These are phyloP conservation scores for Tulasnella sp. DNA, from an alignment of 768 basidiomycete species.

Conservation along the genomic window DNA sequence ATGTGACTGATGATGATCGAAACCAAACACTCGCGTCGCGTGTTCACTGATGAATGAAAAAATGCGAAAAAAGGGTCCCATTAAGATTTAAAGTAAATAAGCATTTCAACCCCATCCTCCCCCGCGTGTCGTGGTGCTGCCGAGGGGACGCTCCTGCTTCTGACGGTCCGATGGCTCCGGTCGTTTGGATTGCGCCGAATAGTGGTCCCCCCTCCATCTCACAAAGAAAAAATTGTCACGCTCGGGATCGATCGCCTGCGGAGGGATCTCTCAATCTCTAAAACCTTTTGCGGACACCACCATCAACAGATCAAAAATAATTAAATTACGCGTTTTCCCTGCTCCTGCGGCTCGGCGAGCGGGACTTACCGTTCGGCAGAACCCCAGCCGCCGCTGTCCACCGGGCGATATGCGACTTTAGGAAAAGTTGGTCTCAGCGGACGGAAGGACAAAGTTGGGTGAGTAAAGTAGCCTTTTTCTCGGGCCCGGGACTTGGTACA, in stretches of 20 bases:
- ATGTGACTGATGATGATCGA: background rate
- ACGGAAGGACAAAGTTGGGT: background rate
- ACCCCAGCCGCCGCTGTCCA: background rate
- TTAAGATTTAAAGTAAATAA: conserved; percentile 29
- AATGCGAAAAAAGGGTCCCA: background rate
- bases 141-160: conserved; percentile 16
- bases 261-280: conserved; percentile 8
- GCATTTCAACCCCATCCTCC: conserved; percentile 4
- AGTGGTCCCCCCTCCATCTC: background rate
- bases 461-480: background rate
- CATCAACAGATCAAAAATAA: background rate
- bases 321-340: background rate
- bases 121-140: conserved; percentile 11
- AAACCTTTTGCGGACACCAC: background rate
- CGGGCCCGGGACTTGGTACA: background rate
- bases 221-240: conserved; percentile 16
- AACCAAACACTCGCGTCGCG: background rate
- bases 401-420: conserved; percentile 5
- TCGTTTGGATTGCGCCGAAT: conserved; percentile 15
- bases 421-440: background rate
- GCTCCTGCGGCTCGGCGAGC: background rate
- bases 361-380: conserved; percentile 3
- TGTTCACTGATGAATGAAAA: background rate
- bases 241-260: conserved; percentile 3
- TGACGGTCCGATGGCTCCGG: conserved; percentile 19